Evolutionary conservation across 805 yeast genomes (phyloP).

Genomic region (Hanseniaspora occidentalis): DNA sequence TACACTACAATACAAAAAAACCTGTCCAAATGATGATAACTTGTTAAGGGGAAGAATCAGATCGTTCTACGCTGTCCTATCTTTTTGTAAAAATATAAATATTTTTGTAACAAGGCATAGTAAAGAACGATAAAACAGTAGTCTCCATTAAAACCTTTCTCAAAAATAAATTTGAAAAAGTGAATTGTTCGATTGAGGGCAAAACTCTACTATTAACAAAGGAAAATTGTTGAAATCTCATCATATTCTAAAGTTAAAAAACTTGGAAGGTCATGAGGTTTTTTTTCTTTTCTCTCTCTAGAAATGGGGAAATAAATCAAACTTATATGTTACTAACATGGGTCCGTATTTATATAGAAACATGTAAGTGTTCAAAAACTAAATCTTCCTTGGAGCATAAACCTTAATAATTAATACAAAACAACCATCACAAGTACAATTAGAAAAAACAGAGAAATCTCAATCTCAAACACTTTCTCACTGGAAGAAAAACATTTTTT

Average conservation of each 20-base stretch:
- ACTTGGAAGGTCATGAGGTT: constrained; percentile 27
- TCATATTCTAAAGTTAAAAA: constrained; percentile 13
- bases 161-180: not conserved
- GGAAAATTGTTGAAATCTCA: constrained; percentile 3
- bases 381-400: too few species aligned
- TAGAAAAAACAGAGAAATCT: too few species aligned
- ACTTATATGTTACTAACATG: too few species aligned
- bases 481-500: too few species aligned
- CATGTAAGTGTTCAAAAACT: too few species aligned
- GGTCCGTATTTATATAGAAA: too few species aligned
- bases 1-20: not conserved
- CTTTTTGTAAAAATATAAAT: constrained; percentile 4
- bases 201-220: constrained; percentile 6
- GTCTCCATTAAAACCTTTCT: constrained; percentile 6
- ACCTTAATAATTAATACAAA: too few species aligned
- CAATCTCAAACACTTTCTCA: too few species aligned
- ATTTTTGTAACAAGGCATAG: constrained; percentile 8
- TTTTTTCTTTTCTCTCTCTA: constrained; percentile 2
- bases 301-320: not conserved
- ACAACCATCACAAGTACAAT: too few species aligned
- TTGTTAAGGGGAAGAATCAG: constrained; percentile 4
- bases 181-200: constrained; percentile 7
- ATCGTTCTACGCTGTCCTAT: constrained; percentile 8
- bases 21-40: not conserved
- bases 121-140: constrained; percentile 6